These are phyloP conservation scores for Puccinellia tenuiflora DNA, from an alignment of 176 grass and related monocot genomes.

Conservation along the genomic window DNA sequence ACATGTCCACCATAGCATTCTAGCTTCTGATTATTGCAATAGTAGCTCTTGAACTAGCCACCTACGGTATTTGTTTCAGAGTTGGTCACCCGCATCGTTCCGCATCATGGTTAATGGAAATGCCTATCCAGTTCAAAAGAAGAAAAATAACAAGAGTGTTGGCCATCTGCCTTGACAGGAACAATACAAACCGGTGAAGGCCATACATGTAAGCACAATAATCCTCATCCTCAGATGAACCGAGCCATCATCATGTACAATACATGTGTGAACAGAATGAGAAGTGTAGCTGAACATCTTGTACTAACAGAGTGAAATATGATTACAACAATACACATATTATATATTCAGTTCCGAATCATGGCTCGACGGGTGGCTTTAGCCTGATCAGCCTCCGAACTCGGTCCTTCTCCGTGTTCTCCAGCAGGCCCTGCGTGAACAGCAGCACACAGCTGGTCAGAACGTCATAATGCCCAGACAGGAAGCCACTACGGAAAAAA, in stretches of 20 bases:
- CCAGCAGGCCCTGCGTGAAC: slow-evolving; percentile 59
- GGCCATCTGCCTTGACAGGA: too few relatives aligned
- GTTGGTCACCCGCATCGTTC: not conserved
- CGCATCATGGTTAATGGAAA: too few relatives aligned
- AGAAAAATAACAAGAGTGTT: too few relatives aligned
- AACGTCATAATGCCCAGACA: not conserved
- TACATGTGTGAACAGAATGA: not conserved
- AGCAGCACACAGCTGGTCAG: not conserved
- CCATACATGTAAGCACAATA: not conserved
- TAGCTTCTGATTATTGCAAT: not conserved
- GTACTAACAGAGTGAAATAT: not conserved
- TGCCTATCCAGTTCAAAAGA: too few relatives aligned
- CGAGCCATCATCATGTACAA: not conserved
- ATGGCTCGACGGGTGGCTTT: slow-evolving; percentile 70
- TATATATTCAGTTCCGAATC: not conserved
- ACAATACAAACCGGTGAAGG: too few relatives aligned
- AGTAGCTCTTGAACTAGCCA: not conserved
- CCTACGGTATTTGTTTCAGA: not conserved
- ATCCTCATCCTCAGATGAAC: not conserved
- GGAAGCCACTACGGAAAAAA: not conserved
- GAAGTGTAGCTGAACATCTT: not conserved
- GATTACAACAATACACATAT: not conserved
- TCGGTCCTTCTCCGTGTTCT: slow-evolving; percentile 82
- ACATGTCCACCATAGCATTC: not conserved
- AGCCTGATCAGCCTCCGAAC: slow-evolving; percentile 74